Evolutionary conservation across 1,139 yeast genomes (phyloP).

Genomic region (Sugiyamaella neomexicana): DNA sequence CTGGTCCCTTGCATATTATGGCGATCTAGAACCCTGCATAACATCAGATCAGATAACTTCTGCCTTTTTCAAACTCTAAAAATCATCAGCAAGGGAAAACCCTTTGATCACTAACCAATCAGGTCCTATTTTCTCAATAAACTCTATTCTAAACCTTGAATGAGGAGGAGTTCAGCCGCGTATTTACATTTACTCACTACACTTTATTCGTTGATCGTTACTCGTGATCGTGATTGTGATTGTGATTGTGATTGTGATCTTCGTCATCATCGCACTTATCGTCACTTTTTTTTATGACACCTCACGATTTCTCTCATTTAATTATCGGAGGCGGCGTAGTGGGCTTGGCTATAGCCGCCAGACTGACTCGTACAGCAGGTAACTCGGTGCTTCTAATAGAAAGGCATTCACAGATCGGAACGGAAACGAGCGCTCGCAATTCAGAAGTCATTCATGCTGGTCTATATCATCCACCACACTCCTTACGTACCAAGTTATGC

Average conservation of each 20-base stretch:
- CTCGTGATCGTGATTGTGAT: no score
- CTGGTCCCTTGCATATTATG: no score
- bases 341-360: slow-evolving; percentile 79
- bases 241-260: no score
- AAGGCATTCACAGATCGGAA: slow-evolving; percentile 62
- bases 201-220: background rate
- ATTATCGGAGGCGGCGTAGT: slow-evolving; percentile 88
- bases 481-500: slow-evolving; percentile 69
- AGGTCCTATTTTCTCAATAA: no score
- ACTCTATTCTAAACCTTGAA: no score
- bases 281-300: background rate
- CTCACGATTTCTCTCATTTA: slow-evolving; percentile 30
- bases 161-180: no score
- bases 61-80: no score
- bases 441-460: slow-evolving; percentile 96
- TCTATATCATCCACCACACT: slow-evolving; percentile 68
- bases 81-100: no score
- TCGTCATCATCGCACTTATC: no score
- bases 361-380: slow-evolving; percentile 49
- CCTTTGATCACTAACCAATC: no score
- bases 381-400: slow-evolving; percentile 66
- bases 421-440: slow-evolving; percentile 82
- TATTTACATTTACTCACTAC: background rate
- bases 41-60: no score
- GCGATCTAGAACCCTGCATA: no score